phyloP scores from a whole-genome alignment of 805 yeast genomes.

The Cephaloascus fragrans region DNA sequence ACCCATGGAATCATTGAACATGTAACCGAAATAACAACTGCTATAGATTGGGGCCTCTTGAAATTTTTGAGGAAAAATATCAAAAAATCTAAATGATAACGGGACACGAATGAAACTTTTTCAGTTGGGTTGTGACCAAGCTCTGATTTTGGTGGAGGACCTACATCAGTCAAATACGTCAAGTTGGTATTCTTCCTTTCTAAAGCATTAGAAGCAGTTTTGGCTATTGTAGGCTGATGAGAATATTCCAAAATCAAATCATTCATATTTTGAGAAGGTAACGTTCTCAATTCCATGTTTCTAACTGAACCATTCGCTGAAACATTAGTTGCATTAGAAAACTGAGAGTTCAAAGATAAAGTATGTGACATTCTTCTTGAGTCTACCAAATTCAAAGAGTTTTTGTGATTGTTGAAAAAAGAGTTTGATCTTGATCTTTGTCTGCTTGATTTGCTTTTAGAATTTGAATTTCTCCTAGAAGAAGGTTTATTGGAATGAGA shows the following conservation, averaged over 20 bases:
- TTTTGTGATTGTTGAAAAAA: background rate
- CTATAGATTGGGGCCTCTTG: slow-evolving; percentile 36
- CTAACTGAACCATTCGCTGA: slow-evolving; percentile 3
- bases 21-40: slow-evolving; percentile 33
- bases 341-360: background rate
- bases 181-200: slow-evolving; percentile 21
- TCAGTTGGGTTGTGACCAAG: slow-evolving; percentile 14
- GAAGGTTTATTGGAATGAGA: background rate
- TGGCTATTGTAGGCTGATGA: no score
- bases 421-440: background rate
- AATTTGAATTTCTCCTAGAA: background rate
- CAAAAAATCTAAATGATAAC: slow-evolving; percentile 15
- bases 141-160: slow-evolving; percentile 12
- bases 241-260: slow-evolving; percentile 40
- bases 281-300: slow-evolving; percentile 15
- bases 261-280: slow-evolving; percentile 30
- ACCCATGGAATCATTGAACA: slow-evolving; percentile 48
- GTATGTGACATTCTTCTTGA: background rate
- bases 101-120: slow-evolving; percentile 12
- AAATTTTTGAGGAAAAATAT: slow-evolving; percentile 33
- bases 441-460: background rate
- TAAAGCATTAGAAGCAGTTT: slow-evolving; percentile 13
- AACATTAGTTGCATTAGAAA: background rate
- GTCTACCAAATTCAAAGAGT: background rate
- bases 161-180: slow-evolving; percentile 19